Evolutionary conservation across 352 stramenopile genomes (phyloP), one percentile per base, ranked within the genome.

Genomic region (Phytophthora pinifolia): DNA sequence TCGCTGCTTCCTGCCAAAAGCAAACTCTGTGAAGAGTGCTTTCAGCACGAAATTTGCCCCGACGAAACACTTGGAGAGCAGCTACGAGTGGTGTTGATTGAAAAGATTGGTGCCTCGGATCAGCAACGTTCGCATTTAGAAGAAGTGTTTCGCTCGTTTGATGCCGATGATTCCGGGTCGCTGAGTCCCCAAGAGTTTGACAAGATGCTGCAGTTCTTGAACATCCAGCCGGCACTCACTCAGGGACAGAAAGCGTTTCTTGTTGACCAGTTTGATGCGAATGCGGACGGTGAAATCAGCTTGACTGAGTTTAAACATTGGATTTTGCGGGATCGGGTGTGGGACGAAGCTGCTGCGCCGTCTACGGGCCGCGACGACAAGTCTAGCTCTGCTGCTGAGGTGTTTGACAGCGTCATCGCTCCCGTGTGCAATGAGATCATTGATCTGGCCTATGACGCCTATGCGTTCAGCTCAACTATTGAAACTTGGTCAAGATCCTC

Each of bases 1-100:
- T 46, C 29, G 1, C 46, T 64, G 18, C 54, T 94, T 1, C 78
- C 77, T 6, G 31, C 32, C 1, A 70, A 55, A 33, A 82, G 70
- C 27, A 86, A 83, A 27, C 46, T 90, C 0, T 94, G 84, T 22
- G 82, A 92, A 58, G 69, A 85, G 18, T 94, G 84, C 43, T 94
- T 86, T 48, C 61, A 83, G 36, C 73, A 92, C 47, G 84, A 92
- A 49, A 43, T 73, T 8, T 46, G 56, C 2, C 65, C 72, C 0
- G 34, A 63, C 9, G 79, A 88, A 45, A 65, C 59, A 1, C 70
- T 89, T 27, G 79, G 81, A 4, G 74, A 80, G 29, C 78, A 83
- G n/a, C 52, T 94, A 12, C 80, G 82, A 34, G 54, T 69, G 0
- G 36, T 86, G 0, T 45, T 92, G 13, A 85, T 92, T 15, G 76